These are phyloP conservation scores for Prunus kanzakura DNA, from an alignment of 306 rosid genomes.

Conservation along the genomic window DNA sequence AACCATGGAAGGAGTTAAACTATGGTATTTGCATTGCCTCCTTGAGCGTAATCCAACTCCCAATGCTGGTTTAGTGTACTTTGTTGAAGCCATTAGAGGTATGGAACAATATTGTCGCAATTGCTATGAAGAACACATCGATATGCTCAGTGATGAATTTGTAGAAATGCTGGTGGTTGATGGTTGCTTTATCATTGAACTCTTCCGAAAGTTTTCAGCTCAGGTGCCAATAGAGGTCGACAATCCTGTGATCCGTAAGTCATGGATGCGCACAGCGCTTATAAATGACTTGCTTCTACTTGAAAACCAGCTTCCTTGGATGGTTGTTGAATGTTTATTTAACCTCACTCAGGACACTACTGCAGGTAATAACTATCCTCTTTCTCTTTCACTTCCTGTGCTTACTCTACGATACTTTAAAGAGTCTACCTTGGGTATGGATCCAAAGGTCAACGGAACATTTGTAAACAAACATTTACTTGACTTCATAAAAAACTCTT, in stretches of 20 bases:
- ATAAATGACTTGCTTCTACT: neutral
- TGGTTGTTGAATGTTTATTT: neutral
- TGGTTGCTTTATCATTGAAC: neutral
- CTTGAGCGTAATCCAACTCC: neutral
- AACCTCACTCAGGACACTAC: neutral
- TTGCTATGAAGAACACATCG: neutral
- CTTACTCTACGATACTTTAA: neutral
- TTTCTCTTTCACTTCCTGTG: neutral
- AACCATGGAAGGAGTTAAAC: neutral
- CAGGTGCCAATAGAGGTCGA: neutral
- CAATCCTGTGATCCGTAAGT: neutral
- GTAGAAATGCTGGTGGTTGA: neutral
- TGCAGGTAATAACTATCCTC: neutral
- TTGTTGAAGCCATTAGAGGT: neutral
- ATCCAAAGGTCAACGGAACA: neutral
- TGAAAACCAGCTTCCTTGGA: neutral
- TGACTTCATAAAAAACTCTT: neutral
- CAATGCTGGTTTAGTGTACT: neutral
- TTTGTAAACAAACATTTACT: neutral
- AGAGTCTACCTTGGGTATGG: neutral
- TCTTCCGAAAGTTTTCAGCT: neutral
- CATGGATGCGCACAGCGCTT: neutral
- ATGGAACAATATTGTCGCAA: neutral
- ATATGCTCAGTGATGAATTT: neutral
- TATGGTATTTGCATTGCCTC: neutral